These are phyloP conservation scores for Chimonanthus salicifolius DNA, from an alignment of 164 flowering plant genomes.

Conservation along the genomic window DNA sequence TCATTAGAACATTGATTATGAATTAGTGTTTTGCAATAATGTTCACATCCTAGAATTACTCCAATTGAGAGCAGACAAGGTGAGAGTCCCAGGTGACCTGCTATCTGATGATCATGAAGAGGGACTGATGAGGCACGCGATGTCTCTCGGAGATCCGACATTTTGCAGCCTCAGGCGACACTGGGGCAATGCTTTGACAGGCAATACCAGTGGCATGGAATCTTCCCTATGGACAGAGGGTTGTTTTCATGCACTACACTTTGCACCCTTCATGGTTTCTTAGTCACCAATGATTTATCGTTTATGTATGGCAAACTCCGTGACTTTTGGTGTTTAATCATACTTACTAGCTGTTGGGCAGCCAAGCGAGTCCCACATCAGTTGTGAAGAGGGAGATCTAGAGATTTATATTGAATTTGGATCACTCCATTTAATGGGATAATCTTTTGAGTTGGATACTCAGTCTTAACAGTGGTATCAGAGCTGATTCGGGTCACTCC, in stretches of 20 bases:
- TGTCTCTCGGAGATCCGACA: constrained; percentile 4
- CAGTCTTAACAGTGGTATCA: no score
- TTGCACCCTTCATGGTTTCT: neutral
- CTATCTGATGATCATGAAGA: neutral
- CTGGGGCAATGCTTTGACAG: constrained; percentile 5
- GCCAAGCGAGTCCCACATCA: no score
- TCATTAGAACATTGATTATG: neutral
- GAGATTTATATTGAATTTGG: no score
- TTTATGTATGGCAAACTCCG: no score
- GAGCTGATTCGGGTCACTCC: no score
- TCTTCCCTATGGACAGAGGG: constrained; percentile 2
- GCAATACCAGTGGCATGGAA: constrained; percentile 1
- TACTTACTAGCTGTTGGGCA: no score
- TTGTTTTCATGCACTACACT: constrained; percentile 3
- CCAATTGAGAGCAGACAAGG: neutral
- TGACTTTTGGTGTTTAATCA: no score
- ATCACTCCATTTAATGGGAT: no score
- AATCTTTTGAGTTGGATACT: no score
- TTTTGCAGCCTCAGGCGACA: neutral
- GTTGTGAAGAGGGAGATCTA: no score
- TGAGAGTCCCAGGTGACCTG: neutral
- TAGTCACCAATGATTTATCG: no score
- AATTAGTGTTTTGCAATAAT: no score
- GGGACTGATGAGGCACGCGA: neutral
- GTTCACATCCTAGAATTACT: neutral